phyloP scores from a whole-genome alignment of 2,329 filamentous ascomycete species.

The Penicillium crustosum region DNA sequence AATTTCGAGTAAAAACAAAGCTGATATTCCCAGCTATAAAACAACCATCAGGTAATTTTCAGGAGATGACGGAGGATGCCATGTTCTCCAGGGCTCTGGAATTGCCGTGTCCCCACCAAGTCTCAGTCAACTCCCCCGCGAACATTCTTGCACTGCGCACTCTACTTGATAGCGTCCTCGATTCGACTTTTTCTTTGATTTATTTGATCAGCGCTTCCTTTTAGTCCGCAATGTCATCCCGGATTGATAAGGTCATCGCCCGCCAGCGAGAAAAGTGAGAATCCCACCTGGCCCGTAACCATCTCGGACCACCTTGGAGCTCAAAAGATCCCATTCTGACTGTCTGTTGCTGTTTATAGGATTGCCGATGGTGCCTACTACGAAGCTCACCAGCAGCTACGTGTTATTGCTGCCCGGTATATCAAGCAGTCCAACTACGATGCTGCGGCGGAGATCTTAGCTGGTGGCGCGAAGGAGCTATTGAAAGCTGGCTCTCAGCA shows the following conservation, averaged over 20 bases:
- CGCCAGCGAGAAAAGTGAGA: constrained; percentile 74
- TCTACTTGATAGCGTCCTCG: constrained; percentile 2
- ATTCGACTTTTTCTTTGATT: neutral
- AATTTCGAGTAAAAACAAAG: neutral
- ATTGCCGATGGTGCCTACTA: constrained; percentile 92
- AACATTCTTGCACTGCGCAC: constrained; percentile 10
- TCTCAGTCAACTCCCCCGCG: constrained; percentile 19
- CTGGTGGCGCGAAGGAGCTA: constrained; percentile 77
- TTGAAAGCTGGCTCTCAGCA: constrained; percentile 64
- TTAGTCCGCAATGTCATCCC: constrained; percentile 39
- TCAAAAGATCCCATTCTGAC: constrained; percentile 14
- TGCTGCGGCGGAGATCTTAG: constrained; percentile 83
- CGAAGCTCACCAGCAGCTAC: constrained; percentile 97
- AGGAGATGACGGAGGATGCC: constrained; percentile 6
- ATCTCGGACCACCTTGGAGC: neutral
- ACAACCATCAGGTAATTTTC: neutral
- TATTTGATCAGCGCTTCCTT: neutral
- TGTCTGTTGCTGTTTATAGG: constrained; percentile 45
- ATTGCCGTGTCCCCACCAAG: constrained; percentile 21
- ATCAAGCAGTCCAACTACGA: constrained; percentile 82
- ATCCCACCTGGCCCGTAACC: neutral
- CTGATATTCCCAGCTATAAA: neutral
- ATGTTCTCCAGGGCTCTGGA: constrained; percentile 2
- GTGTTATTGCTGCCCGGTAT: constrained; percentile 91
- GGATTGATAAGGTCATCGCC: constrained; percentile 68